These are phyloP conservation scores for Massospora cicadina DNA, from an alignment of 371 early-diverging fungal species.

Conservation along the genomic window DNA sequence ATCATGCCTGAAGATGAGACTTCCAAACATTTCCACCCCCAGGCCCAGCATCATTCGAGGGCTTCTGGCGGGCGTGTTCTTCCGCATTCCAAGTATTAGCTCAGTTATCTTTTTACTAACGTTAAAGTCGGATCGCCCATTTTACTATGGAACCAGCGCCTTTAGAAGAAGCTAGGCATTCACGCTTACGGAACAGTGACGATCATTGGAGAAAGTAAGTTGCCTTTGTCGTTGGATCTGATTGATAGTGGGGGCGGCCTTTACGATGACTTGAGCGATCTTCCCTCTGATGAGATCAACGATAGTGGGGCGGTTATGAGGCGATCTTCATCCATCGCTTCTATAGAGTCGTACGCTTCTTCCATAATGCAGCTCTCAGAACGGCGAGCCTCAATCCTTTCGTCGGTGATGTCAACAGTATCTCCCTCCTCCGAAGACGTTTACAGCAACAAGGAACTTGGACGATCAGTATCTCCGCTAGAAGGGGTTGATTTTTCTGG, in stretches of 20 bases:
- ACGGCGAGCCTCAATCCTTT: not conserved
- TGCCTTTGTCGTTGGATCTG: not conserved
- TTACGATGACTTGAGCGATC: not conserved
- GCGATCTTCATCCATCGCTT: not conserved
- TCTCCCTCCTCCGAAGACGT: not conserved
- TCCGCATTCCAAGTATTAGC: not conserved
- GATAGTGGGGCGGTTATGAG: not conserved
- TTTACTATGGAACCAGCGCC: not conserved
- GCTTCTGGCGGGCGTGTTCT: not conserved
- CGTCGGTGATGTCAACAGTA: not conserved
- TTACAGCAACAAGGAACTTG: not conserved
- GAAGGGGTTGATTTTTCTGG: not conserved
- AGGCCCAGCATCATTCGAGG: not conserved
- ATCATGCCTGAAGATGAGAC: not conserved
- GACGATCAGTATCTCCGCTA: not conserved
- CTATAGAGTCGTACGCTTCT: constrained; percentile 2
- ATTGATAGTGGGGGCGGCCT: not conserved
- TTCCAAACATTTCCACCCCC: not conserved
- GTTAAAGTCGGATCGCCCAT: not conserved
- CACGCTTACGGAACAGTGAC: not conserved
- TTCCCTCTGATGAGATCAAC: not conserved
- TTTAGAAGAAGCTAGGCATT: not conserved
- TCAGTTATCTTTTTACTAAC: not conserved
- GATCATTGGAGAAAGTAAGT: not conserved
- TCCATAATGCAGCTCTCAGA: constrained; percentile 1